Evolutionary conservation across 2,329 filamentous ascomycete species (phyloP).

Genomic region (Penicillium griseofulvum): DNA sequence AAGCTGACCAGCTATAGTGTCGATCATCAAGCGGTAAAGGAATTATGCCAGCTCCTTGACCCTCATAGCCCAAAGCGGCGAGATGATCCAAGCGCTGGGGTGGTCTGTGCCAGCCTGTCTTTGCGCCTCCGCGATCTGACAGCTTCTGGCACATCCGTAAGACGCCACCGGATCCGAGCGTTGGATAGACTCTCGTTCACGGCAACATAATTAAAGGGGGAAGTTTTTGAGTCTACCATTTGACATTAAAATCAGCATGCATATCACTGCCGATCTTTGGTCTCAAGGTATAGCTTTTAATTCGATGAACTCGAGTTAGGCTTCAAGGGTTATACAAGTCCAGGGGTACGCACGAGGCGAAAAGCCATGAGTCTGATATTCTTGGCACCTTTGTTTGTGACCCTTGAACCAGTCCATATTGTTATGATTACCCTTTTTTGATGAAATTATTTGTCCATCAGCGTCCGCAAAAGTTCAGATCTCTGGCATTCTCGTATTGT

Average conservation of each 20-base stretch:
- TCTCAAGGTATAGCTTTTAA: slow-evolving; percentile 3
- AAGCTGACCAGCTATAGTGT: slow-evolving; percentile 48
- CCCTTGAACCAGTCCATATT: slow-evolving; percentile 23
- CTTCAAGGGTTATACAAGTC: slow-evolving; percentile 5
- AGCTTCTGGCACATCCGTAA: slow-evolving; percentile 29
- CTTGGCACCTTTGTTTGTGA: slow-evolving; percentile 10
- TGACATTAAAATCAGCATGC: slow-evolving; percentile 3
- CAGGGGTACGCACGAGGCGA: slow-evolving; percentile 9
- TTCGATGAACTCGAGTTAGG: slow-evolving; percentile 18
- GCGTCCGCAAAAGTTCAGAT: slow-evolving; percentile 19
- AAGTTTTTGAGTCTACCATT: slow-evolving; percentile 6
- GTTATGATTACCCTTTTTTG: slow-evolving; percentile 22
- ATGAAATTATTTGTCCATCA: slow-evolving; percentile 12
- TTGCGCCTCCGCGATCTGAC: slow-evolving; percentile 21
- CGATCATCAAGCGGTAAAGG: slow-evolving; percentile 67
- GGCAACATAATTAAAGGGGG: slow-evolving; percentile 16
- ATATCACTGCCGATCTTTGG: slow-evolving; percentile 14
- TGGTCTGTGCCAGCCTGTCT: slow-evolving; percentile 18
- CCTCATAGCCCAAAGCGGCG: slow-evolving; percentile 28
- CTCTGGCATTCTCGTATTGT: neutral
- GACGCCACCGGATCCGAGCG: slow-evolving; percentile 22
- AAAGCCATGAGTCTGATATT: slow-evolving; percentile 4
- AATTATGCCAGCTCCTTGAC: slow-evolving; percentile 17
- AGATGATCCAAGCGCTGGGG: slow-evolving; percentile 24
- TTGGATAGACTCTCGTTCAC: slow-evolving; percentile 22